Evolutionary conservation across 1,284 basidiomycete species (phyloP).

Genomic region (Ustilago loliicola): DNA sequence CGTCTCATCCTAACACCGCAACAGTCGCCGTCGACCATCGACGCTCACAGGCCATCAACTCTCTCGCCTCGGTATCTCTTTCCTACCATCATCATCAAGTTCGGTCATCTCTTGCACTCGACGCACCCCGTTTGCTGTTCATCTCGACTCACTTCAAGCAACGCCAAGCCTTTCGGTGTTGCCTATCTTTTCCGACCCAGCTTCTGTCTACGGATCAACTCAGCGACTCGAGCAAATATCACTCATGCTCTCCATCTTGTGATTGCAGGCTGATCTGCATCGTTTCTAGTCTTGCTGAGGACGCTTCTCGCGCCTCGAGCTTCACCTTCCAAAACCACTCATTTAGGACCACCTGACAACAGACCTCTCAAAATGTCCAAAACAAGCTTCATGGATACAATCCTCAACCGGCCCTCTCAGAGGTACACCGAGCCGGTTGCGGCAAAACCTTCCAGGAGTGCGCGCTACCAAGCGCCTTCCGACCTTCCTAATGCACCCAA

Average conservation of each 20-base stretch:
- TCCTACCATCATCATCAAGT: background rate
- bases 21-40: background rate
- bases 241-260: slow-evolving; percentile 6
- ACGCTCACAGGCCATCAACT: background rate
- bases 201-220: background rate
- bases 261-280: background rate
- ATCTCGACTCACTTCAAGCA: background rate
- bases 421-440: slow-evolving; percentile 56
- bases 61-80: background rate
- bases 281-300: background rate
- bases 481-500: slow-evolving; percentile 62
- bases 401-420: slow-evolving; percentile 69
- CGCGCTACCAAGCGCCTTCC: slow-evolving; percentile 34
- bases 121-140: background rate
- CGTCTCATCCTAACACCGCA: background rate
- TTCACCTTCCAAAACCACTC: background rate
- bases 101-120: background rate
- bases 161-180: background rate
- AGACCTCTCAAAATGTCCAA: slow-evolving; percentile 54
- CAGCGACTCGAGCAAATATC: background rate
- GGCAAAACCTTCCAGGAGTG: slow-evolving; percentile 23
- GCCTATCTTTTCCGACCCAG: background rate
- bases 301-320: background rate
- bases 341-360: background rate
- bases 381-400: slow-evolving; percentile 64